Base-by-base conservation (phyloP, 2,329 filamentous ascomycete genomes). In the Trichoderma sp. region DNA sequence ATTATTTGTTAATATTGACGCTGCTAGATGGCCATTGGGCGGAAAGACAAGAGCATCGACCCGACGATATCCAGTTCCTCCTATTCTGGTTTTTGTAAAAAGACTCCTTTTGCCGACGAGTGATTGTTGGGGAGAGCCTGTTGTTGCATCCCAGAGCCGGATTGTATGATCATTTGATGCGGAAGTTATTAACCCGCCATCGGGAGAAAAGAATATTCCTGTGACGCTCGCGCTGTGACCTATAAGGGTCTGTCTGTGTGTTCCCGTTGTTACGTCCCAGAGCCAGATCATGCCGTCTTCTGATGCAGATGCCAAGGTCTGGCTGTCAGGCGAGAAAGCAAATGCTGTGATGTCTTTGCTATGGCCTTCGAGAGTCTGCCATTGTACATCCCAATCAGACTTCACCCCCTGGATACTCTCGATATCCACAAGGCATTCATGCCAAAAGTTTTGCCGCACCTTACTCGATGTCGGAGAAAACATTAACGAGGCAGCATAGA, bases 11-110 rank as follows among this genome's bases (percentile, higher is more conserved):
- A 45, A 45, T 45, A 45, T 45, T 45, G 38, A 45, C 38, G 16
- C 38, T 45, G 38, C 38, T 45, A 45, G 38, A 45, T 45, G 38
- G 0, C 38, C 38, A 18, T 45, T 7, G 0, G 38, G 38, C 38
- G 38, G 6, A 45, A 18, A 45, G 16, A 45, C 38, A 45, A 45
- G 5, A 1, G 38, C 38, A 45, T 45, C 3, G 38, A 45, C 1
- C 16, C 16, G 14, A 16, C 0, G 6, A 0, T 3, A 2, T 41
- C 6, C 6, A 18, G 1, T 6, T 2, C 3, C 16, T 18, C 16
- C 38, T 1, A 6, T 6, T 6, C 3, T 41, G 14, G 1, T 1
- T 8, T 41, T 2, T 45, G 16, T 18, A 18, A 18, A 45, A 45
- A 45, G 38, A 45, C 38, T 45, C 0, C 38, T 6, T 45, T 45